Conservation (phyloP, 2,329 filamentous ascomycete genomes). For the Ceratocystis cacaofunesta region DNA sequence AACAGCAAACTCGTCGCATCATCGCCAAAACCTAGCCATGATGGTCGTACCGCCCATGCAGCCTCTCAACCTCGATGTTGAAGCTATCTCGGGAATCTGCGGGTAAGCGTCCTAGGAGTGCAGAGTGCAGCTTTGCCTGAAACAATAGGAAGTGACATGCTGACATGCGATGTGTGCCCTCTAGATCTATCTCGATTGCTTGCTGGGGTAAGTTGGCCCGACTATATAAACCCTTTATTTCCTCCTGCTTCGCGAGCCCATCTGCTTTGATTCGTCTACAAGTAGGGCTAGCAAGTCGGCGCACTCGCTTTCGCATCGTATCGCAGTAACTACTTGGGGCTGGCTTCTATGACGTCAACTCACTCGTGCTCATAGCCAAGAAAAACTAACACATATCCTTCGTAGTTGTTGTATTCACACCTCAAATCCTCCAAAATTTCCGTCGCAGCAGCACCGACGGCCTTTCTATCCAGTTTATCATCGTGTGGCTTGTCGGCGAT, state of each 20-base stretch:
- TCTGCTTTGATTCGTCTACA: neutral
- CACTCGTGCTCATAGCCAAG: neutral
- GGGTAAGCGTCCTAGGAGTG: conserved; percentile 39
- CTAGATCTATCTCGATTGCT: conserved; percentile 81
- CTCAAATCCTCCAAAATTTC: conserved; percentile 94
- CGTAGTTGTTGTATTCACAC: conserved; percentile 79
- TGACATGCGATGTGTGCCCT: conserved; percentile 8
- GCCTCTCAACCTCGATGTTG: conserved; percentile 62
- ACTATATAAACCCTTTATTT: too few species aligned
- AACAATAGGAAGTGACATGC: neutral
- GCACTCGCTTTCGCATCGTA: neutral
- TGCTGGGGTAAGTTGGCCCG: conserved; percentile 48
- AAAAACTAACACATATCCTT: neutral
- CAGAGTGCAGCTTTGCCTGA: neutral
- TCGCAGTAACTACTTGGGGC: neutral
- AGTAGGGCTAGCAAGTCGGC: neutral
- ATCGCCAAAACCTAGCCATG: neutral
- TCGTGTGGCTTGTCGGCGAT: conserved; percentile 86
- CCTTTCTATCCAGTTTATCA: conserved; percentile 78
- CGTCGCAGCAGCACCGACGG: conserved; percentile 71
- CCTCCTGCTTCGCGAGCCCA: neutral
- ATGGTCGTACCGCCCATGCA: conserved; percentile 31
- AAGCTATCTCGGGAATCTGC: conserved; percentile 83
- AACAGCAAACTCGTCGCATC: neutral
- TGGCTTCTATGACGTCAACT: neutral